phyloP scores from a whole-genome alignment of 495 filamentous ascomycete species.

The Darksidea phi region DNA sequence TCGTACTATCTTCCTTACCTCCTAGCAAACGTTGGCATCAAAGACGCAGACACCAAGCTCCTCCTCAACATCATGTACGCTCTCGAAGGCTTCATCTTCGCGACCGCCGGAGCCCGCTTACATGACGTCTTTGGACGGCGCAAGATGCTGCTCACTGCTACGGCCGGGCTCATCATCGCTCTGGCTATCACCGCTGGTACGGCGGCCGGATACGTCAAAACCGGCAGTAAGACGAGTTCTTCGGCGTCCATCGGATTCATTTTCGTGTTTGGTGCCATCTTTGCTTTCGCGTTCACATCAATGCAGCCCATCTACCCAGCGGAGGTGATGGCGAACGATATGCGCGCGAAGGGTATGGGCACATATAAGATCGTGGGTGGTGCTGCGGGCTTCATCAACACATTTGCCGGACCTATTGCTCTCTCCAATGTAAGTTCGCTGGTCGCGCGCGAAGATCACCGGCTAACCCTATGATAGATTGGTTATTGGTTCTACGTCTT shows the following conservation, averaged over 20 bases:
- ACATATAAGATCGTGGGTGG: slow-evolving; percentile 30
- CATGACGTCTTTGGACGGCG: slow-evolving; percentile 34
- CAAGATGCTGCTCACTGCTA: slow-evolving; percentile 32
- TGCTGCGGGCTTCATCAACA: slow-evolving; percentile 31
- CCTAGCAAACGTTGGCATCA: slow-evolving; percentile 28
- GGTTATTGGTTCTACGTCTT: slow-evolving; percentile 39
- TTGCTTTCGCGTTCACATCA: slow-evolving; percentile 21
- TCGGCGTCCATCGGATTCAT: slow-evolving; percentile 25
- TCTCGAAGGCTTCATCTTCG: slow-evolving; percentile 28
- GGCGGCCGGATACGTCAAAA: slow-evolving; percentile 26
- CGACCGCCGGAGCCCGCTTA: slow-evolving; percentile 29
- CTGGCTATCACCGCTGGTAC: slow-evolving; percentile 30
- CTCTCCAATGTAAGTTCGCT: slow-evolving; percentile 16
- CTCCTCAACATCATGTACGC: slow-evolving; percentile 35
- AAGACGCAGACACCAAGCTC: slow-evolving; percentile 13
- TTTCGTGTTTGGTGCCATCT: slow-evolving; percentile 28
- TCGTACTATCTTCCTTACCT: slow-evolving; percentile 33
- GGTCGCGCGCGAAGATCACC: not conserved
- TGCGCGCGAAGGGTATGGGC: slow-evolving; percentile 36
- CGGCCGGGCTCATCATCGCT: slow-evolving; percentile 22
- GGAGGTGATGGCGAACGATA: slow-evolving; percentile 32
- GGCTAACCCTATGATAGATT: slow-evolving; percentile 23
- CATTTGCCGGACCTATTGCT: slow-evolving; percentile 21
- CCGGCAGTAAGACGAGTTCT: slow-evolving; percentile 15
- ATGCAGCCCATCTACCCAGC: slow-evolving; percentile 33